phyloP scores from a whole-genome alignment of 2,329 filamentous ascomycete species.

The Xylaria sp. region DNA sequence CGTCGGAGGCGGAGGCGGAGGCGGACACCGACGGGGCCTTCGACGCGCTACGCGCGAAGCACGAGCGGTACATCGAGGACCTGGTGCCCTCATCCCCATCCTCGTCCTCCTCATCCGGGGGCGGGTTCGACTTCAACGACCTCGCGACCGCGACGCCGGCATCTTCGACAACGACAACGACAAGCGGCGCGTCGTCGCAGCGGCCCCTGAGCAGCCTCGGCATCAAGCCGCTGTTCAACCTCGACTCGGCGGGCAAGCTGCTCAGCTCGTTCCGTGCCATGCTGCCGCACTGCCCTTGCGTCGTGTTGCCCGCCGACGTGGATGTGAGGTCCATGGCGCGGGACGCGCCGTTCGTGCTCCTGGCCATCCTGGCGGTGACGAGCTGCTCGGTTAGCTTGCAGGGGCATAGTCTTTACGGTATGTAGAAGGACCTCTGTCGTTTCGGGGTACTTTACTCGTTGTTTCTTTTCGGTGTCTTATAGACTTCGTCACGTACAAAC shows the following conservation, averaged over 20 bases:
- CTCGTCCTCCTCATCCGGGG: conserved; percentile 7
- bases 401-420: conserved; percentile 51
- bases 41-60: conserved; percentile 47
- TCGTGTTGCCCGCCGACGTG: conserved; percentile 44
- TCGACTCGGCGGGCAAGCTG: conserved; percentile 53
- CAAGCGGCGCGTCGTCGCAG: conserved; percentile 31
- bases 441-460: too few relatives aligned
- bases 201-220: conserved; percentile 44
- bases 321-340: conserved; percentile 49
- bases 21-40: conserved; percentile 45
- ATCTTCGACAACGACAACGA: conserved; percentile 33
- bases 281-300: conserved; percentile 46
- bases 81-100: conserved; percentile 44
- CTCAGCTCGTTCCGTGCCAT: conserved; percentile 47
- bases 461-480: too few relatives aligned
- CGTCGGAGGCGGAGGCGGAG: conserved; percentile 41
- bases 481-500: too few relatives aligned
- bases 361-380: conserved; percentile 56
- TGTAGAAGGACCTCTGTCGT: too few relatives aligned
- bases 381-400: conserved; percentile 52
- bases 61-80: conserved; percentile 46
- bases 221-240: conserved; percentile 57
- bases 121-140: conserved; percentile 33
- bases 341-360: conserved; percentile 54
- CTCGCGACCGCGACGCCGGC: conserved; percentile 30